phyloP scores from a whole-genome alignment of 2,329 filamentous ascomycete genomes.

The Cercospora zeae-maydis region DNA sequence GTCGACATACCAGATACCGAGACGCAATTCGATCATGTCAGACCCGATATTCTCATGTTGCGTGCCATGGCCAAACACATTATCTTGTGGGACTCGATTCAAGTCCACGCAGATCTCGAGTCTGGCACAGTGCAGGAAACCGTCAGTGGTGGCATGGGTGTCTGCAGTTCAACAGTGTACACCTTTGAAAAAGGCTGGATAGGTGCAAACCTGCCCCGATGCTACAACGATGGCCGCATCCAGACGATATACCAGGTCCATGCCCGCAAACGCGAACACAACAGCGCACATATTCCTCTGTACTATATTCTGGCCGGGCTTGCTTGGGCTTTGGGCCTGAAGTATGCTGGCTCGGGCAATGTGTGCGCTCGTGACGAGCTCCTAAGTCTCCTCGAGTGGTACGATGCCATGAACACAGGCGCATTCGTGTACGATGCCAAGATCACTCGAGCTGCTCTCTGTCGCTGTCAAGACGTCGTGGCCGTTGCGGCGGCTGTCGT shows the following conservation, averaged over 20 bases:
- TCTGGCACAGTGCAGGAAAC: neutral
- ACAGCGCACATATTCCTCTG: constrained; percentile 81
- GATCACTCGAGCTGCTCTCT: constrained; percentile 74
- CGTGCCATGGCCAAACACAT: constrained; percentile 85
- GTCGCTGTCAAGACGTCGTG: constrained; percentile 86
- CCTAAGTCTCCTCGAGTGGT: constrained; percentile 70
- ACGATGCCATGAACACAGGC: constrained; percentile 28
- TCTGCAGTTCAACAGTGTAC: neutral
- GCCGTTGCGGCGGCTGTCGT: constrained; percentile 79
- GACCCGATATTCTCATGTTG: constrained; percentile 86
- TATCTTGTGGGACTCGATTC: constrained; percentile 86
- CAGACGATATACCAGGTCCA: constrained; percentile 49
- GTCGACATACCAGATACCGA: constrained; percentile 88
- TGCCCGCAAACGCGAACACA: constrained; percentile 46
- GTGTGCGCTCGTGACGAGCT: constrained; percentile 72
- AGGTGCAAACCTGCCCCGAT: constrained; percentile 63
- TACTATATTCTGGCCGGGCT: constrained; percentile 89
- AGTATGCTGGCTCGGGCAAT: constrained; percentile 52
- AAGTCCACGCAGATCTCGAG: constrained; percentile 43
- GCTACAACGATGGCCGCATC: constrained; percentile 56
- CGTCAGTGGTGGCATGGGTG: neutral
- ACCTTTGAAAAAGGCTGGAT: constrained; percentile 58
- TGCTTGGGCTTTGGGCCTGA: constrained; percentile 62
- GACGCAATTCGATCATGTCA: constrained; percentile 90
- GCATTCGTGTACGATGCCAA: constrained; percentile 70